Evolutionary conservation across 139 green algal genomes (phyloP), one percentile per base, ranked within the genome.

Genomic region (Haematococcus lacustris): DNA sequence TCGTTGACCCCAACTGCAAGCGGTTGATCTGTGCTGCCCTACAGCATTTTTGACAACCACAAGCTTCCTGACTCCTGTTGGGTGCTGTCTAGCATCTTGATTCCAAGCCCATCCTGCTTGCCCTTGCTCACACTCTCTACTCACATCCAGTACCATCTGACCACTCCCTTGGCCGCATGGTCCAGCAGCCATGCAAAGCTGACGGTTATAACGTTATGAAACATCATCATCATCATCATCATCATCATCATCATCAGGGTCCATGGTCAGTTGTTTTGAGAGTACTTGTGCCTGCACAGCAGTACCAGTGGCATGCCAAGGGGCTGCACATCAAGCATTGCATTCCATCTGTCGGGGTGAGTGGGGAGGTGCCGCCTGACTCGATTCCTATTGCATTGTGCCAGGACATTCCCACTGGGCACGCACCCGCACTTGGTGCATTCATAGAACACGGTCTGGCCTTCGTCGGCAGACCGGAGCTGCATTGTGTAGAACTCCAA

Each of bases 401-500:
- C 26, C n/a, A 32, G n/a, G 28, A 50, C 26, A 21, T 39, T 13
- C 5, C 23, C 32, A 39, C 30, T 32, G 21, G 37, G 6, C 41
- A 66, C 78, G 1, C 72, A 86, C 77, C 74, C 74, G 85, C 91
- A 96, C 9, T 91, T 79, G 0, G 73, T 51, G 71, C 92, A 97
- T 71, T 97, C 92, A 69, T 97, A 97, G 67, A 97, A 97, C 1
- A 97, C 89, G 1, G 91, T 97, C 71, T 93, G 88, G 26, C 92
- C 92, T 77, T 97, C 92, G 71, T 97, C 92, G 23, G 92, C 92
- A 30, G 90, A 96, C 1, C 92, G 86, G 61, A 97, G 84, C 82
- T 97, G 92, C 87, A 95, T 90, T 2, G 92, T 97, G 84, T 96
- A 96, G 80, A 88, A 97, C 73, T 96, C 89, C 68, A 97, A 62